Base-by-base conservation (phyloP, 257 asterid genomes). In the Phtheirospermum japonicum region DNA sequence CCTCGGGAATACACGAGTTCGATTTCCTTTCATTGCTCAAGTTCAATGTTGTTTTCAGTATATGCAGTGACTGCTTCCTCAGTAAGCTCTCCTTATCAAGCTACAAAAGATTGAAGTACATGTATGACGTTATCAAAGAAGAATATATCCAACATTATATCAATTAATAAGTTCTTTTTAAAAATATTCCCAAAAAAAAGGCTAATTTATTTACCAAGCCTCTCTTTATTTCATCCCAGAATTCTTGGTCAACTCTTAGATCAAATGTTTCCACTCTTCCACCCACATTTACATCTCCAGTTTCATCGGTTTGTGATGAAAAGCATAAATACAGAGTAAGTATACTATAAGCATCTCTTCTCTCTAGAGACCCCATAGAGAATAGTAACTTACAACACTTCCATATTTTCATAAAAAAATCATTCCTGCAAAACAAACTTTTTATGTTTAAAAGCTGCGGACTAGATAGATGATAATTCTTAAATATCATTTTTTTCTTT, bases 161-260 rank as follows among this genome's bases (percentile, higher is more conserved):
- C 48, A 30, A 17, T 14, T 20, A 49, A 42, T 23, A 56, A 64
- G 34, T 61, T 52, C 59, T 52, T 4, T 10, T 40, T 45, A 39
- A 53, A 2, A 33, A 19, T 9, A 30, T 48, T 16, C n/a, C n/a
- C 12, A 13, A 31, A 55, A 8, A 48, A 4, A 39, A 54, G 68
- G 36, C 54, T 42, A 56, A 73, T 61, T 71, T 84, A 73, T 61
- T 71, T 84, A 88, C 98, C 96, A 91, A 84, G 79, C 98, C 98
- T 61, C 81, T 82, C 74, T 79, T 85, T 34, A 88, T 71, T 83
- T 91, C 95, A 71, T 78, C 82, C 98, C 96, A 91, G 66, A 91
- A 86, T 40, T 71, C 83, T 50, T 66, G 69, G 67, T 81, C 84
- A 54, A 53, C 73, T 78, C 77, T 77, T 79, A 85, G 71, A 72